These are phyloP conservation scores for Spathaspora sp. DNA, from an alignment of 805 yeast species.

Conservation along the genomic window DNA sequence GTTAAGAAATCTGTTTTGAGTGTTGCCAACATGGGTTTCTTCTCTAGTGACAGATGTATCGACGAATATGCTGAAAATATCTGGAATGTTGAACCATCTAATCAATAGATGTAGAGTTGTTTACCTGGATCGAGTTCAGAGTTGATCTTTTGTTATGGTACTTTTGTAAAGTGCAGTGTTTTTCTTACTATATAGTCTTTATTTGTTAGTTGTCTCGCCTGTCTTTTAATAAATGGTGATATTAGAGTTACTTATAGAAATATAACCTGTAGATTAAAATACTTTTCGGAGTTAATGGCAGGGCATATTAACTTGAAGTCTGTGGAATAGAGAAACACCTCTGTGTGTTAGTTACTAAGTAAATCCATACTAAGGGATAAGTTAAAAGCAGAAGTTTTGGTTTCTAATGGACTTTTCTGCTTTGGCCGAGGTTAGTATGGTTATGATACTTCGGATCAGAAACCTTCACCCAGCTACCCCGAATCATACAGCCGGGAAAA, in stretches of 20 bases:
- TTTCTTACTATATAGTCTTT: background rate
- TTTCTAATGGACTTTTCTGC: no score
- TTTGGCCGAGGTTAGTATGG: no score
- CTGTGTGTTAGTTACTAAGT: no score
- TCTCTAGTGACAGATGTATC: constrained; percentile 85
- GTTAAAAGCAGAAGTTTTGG: no score
- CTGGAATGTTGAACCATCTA: constrained; percentile 84
- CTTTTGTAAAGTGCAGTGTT: background rate
- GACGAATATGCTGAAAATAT: constrained; percentile 88
- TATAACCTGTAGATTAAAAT: background rate
- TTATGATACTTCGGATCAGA: no score
- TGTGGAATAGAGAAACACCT: no score
- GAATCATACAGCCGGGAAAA: no score
- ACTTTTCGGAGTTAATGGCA: background rate
- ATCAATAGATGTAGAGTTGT: constrained; percentile 11
- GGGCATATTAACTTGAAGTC: background rate
- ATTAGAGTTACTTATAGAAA: background rate
- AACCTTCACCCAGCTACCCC: no score
- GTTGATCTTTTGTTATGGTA: background rate
- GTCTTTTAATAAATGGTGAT: background rate
- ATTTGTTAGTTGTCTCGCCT: background rate
- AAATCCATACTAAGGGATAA: no score
- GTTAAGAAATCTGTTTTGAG: constrained; percentile 67
- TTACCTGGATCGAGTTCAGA: background rate
- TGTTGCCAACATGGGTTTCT: constrained; percentile 93